Evolutionary conservation across 139 green algal species (phyloP).

Genomic region (Chlamydomonas sphaeroides): DNA sequence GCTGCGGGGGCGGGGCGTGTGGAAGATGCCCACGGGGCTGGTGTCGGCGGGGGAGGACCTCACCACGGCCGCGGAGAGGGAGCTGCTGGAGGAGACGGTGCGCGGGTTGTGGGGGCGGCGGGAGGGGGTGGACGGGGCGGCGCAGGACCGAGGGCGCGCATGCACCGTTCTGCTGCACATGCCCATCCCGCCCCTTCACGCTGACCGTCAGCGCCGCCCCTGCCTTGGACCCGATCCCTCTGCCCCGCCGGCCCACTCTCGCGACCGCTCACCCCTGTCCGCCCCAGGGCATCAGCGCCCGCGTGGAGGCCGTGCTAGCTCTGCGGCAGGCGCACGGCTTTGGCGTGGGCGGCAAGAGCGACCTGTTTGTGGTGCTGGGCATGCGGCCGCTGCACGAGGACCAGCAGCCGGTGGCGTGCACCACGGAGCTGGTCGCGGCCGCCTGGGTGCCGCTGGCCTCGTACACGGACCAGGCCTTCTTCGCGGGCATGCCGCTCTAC

Average conservation of each 20-base stretch:
- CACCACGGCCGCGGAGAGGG: slow-evolving; percentile 64
- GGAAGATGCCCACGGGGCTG: slow-evolving; percentile 87
- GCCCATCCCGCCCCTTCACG: too few relatives aligned
- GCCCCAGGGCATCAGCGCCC: slow-evolving; percentile 62
- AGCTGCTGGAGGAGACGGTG: slow-evolving; percentile 72
- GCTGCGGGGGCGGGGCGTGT: slow-evolving; percentile 78
- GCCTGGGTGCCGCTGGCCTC: slow-evolving; percentile 76
- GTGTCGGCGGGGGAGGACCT: slow-evolving; percentile 72
- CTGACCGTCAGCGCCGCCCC: too few relatives aligned
- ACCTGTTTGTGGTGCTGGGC: slow-evolving; percentile 79
- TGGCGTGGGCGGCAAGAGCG: slow-evolving; percentile 77
- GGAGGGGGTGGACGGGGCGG: background rate
- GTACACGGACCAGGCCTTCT: slow-evolving; percentile 55
- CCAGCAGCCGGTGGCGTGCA: background rate
- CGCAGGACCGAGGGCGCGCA: slow-evolving; percentile 44
- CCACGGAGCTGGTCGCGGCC: slow-evolving; percentile 61
- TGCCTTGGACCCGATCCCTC: too few relatives aligned
- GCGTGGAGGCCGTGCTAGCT: slow-evolving; percentile 73
- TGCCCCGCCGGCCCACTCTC: too few relatives aligned
- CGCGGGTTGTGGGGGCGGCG: background rate
- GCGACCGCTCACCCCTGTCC: too few relatives aligned
- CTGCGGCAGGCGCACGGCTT: slow-evolving; percentile 85
- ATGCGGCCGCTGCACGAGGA: slow-evolving; percentile 23
- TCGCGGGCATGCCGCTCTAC: slow-evolving; percentile 42
- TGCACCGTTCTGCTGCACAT: too few relatives aligned